Percentiles rank a stretch among this genome's conserved stretches.
Evolutionary conservation across 192 early-diverging fungal species (phyloP).

Genomic region (Linnemannia elongata): DNA sequence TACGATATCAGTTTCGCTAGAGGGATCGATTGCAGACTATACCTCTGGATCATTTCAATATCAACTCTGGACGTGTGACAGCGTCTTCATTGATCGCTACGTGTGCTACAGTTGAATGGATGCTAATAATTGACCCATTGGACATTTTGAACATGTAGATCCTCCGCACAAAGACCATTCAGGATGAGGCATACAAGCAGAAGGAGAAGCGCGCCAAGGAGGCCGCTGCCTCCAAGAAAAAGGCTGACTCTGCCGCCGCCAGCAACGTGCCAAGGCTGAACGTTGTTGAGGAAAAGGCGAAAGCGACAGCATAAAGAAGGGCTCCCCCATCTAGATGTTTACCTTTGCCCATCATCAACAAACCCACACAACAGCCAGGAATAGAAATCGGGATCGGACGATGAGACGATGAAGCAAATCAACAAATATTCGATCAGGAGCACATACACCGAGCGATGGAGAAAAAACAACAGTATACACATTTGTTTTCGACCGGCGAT

Average conservation of each 20-base stretch:
- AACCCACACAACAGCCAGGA: not conserved
- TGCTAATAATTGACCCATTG: not conserved
- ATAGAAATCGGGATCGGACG: not conserved
- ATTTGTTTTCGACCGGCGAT: not conserved
- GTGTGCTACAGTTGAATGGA: not conserved
- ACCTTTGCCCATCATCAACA: not conserved
- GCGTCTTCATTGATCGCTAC: not conserved
- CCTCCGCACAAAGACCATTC: constrained; percentile 66
- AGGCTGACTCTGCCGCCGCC: constrained; percentile 61
- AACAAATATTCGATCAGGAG: not conserved
- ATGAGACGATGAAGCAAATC: not conserved
- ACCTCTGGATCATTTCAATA: not conserved
- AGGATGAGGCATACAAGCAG: constrained; percentile 66
- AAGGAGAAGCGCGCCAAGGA: constrained; percentile 61
- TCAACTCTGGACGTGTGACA: not conserved
- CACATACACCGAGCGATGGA: not conserved
- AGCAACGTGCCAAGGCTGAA: constrained; percentile 66
- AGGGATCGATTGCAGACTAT: not conserved
- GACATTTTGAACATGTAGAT: constrained; percentile 43
- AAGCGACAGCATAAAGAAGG: constrained; percentile 40
- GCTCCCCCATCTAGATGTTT: not conserved
- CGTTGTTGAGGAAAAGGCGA: constrained; percentile 63
- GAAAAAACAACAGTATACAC: not conserved
- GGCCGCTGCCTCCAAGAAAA: constrained; percentile 61
- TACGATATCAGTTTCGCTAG: constrained; percentile 26